Evolutionary conservation across 305 asterid genomes (phyloP).

Genomic region (Andrographis paniculata): DNA sequence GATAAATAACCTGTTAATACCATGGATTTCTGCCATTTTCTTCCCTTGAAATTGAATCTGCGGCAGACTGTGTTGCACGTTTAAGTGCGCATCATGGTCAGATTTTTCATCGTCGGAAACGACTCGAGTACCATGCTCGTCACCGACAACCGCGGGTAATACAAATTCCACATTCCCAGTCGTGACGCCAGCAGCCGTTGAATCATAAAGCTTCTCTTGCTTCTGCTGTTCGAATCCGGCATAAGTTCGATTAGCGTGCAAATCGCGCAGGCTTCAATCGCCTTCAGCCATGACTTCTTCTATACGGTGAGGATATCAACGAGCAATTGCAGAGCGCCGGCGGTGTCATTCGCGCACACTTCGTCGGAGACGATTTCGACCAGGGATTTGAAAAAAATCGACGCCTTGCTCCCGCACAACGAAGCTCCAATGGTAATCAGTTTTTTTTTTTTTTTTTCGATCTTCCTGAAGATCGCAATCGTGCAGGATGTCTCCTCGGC

Average conservation of each 20-base stretch:
- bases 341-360: slow-evolving; percentile 43
- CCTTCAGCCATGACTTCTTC: slow-evolving; percentile 50
- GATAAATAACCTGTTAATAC: slow-evolving; percentile 50
- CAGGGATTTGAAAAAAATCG: slow-evolving; percentile 65
- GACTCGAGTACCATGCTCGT: slow-evolving; percentile 36
- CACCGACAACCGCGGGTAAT: slow-evolving; percentile 31
- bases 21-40: slow-evolving; percentile 60
- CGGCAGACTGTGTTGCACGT: slow-evolving; percentile 34
- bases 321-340: slow-evolving; percentile 48
- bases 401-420: slow-evolving; percentile 28
- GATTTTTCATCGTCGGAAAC: slow-evolving; percentile 68
- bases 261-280: slow-evolving; percentile 71
- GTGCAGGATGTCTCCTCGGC: slow-evolving; percentile 50
- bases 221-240: slow-evolving; percentile 37
- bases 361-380: slow-evolving; percentile 66
- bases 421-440: too few species aligned
- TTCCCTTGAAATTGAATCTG: slow-evolving; percentile 50
- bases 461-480: slow-evolving; percentile 37
- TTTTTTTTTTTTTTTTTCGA: too few species aligned
- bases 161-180: slow-evolving; percentile 25
- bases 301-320: slow-evolving; percentile 41
- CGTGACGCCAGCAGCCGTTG: slow-evolving; percentile 14
- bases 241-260: slow-evolving; percentile 63
- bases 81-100: slow-evolving; percentile 49
- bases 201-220: slow-evolving; percentile 33